These are phyloP conservation scores for Phytophthora ramorum DNA, from an alignment of 352 stramenopile species.

Conservation along the genomic window DNA sequence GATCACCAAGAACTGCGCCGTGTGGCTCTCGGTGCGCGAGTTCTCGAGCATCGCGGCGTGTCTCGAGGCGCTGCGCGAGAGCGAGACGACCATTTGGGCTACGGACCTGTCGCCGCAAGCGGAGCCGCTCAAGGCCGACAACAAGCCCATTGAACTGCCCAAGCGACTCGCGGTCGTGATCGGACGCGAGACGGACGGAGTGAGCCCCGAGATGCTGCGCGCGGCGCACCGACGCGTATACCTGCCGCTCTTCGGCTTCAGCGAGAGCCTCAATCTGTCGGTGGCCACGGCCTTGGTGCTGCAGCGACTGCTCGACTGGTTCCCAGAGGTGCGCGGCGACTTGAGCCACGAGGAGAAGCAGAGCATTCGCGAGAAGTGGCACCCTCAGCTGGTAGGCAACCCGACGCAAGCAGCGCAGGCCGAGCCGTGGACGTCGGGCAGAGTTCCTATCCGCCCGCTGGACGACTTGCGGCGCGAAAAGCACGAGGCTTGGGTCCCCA, in stretches of 20 bases:
- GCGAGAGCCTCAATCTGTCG: constrained; percentile 94
- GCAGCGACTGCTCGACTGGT: constrained; percentile 87
- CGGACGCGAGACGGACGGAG: constrained; percentile 92
- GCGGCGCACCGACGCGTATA: constrained; percentile 91
- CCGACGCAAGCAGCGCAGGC: constrained; percentile 66
- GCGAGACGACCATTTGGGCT: constrained; percentile 88
- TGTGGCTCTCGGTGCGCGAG: constrained; percentile 89
- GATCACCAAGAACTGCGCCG: constrained; percentile 79
- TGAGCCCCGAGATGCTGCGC: constrained; percentile 89
- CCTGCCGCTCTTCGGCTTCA: constrained; percentile 94
- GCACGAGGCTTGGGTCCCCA: constrained; percentile 70
- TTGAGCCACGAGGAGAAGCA: constrained; percentile 54
- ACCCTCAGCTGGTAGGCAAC: constrained; percentile 71
- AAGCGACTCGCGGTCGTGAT: constrained; percentile 93
- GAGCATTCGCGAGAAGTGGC: constrained; percentile 62
- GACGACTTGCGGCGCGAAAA: constrained; percentile 69
- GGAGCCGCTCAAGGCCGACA: constrained; percentile 42
- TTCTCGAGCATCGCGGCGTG: constrained; percentile 88
- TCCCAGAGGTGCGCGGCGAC: constrained; percentile 68
- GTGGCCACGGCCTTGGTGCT: constrained; percentile 94
- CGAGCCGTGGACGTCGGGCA: constrained; percentile 53
- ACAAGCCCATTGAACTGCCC: constrained; percentile 73
- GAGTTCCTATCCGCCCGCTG: constrained; percentile 50
- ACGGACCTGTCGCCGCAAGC: constrained; percentile 90
- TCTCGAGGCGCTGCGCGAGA: constrained; percentile 65